These are phyloP conservation scores for Blumeriella jaapii DNA, from an alignment of 2,329 filamentous ascomycete species.

Conservation along the genomic window DNA sequence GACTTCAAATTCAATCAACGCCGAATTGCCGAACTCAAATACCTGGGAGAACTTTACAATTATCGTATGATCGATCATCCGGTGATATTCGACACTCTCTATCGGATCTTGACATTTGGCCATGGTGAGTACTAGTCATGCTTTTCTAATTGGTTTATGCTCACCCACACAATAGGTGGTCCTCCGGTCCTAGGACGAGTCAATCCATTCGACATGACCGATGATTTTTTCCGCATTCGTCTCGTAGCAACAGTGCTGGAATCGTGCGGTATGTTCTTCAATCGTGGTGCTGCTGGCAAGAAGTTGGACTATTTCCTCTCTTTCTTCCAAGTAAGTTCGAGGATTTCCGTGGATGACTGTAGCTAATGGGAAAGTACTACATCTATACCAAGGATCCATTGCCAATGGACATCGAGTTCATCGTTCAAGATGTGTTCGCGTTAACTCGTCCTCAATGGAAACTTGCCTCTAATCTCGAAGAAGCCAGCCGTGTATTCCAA, in stretches of 20 bases:
- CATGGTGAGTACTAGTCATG: slow-evolving; percentile 41
- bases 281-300: slow-evolving; percentile 84
- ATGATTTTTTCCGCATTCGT: slow-evolving; percentile 93
- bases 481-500: slow-evolving; percentile 73
- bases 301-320: slow-evolving; percentile 96
- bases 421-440: slow-evolving; percentile 84
- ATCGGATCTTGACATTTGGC: slow-evolving; percentile 87
- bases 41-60: slow-evolving; percentile 91
- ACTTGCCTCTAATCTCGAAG: slow-evolving; percentile 65
- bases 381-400: slow-evolving; percentile 79
- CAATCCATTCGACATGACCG: slow-evolving; percentile 72
- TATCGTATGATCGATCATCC: slow-evolving; percentile 94
- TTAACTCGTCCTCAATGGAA: slow-evolving; percentile 88
- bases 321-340: slow-evolving; percentile 62
- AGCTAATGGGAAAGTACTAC: slow-evolving; percentile 54
- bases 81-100: slow-evolving; percentile 89
- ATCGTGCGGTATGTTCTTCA: slow-evolving; percentile 93
- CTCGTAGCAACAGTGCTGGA: slow-evolving; percentile 82
- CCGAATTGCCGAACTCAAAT: slow-evolving; percentile 90
- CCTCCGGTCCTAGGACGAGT: slow-evolving; percentile 67
- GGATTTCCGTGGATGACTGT: slow-evolving; percentile 4
- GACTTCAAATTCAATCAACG: slow-evolving; percentile 97
- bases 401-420: slow-evolving; percentile 96
- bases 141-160: slow-evolving; percentile 19
- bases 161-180: slow-evolving; percentile 42